These are phyloP conservation scores for Acacia acuminata DNA, from an alignment of 306 rosid genomes.

Conservation along the genomic window DNA sequence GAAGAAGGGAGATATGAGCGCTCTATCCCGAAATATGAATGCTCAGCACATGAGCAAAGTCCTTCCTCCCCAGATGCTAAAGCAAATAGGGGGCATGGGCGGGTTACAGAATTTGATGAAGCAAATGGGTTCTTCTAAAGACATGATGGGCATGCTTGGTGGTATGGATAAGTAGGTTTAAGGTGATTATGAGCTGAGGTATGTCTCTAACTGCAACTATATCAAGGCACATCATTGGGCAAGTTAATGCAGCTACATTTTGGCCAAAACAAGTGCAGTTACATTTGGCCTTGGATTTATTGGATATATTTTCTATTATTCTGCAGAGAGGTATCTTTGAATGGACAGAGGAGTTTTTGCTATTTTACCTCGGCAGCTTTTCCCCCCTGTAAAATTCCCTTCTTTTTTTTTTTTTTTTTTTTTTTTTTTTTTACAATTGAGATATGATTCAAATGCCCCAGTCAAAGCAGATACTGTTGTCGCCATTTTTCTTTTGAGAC, in stretches of 20 bases:
- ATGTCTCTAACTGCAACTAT: not conserved
- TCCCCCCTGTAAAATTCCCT: conserved; percentile 10
- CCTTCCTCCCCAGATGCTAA: conserved; percentile 75
- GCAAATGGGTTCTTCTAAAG: conserved; percentile 69
- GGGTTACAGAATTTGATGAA: conserved; percentile 76
- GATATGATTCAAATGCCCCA: not conserved
- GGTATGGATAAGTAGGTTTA: conserved; percentile 3
- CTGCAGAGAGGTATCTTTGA: conserved; percentile 17
- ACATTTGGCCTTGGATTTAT: not conserved
- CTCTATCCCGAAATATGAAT: conserved; percentile 67
- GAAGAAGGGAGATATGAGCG: conserved; percentile 64
- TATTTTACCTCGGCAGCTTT: not conserved
- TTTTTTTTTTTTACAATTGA: not conserved
- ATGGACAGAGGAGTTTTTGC: not conserved
- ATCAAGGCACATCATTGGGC: not conserved
- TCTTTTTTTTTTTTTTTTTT: not conserved
- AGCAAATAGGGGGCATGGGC: conserved; percentile 79
- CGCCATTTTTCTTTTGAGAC: not conserved
- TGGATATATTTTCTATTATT: not conserved
- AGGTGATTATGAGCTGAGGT: not conserved
- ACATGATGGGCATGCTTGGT: conserved; percentile 29
- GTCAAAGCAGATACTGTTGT: not conserved
- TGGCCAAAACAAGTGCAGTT: not conserved
- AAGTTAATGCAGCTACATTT: conserved; percentile 7
- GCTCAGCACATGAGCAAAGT: conserved; percentile 81